Conservation (phyloP, 257 asterid genomes). For the Solanum commersonii region DNA sequence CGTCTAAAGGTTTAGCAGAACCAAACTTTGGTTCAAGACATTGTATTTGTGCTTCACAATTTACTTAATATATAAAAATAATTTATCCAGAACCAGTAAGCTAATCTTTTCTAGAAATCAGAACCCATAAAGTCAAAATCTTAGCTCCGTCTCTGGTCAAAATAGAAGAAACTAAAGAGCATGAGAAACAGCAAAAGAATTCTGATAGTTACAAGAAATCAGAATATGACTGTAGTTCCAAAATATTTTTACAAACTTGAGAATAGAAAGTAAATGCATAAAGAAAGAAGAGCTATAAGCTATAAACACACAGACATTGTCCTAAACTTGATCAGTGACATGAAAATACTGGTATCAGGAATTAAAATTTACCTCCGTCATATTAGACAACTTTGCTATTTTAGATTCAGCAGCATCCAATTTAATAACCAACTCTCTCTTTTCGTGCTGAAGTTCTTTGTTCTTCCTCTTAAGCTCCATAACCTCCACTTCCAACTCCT, state of each 20-base stretch:
- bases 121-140: neutral
- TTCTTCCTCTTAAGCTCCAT: conserved; percentile 88
- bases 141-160: neutral
- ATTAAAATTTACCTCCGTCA: conserved; percentile 62
- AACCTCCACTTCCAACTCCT: conserved; percentile 77
- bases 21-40: neutral
- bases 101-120: neutral
- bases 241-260: neutral
- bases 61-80: neutral
- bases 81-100: neutral
- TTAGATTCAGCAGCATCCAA: conserved; percentile 66
- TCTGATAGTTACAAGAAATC: neutral
- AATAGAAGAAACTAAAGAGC: neutral
- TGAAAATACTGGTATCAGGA: neutral
- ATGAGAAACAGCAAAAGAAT: neutral
- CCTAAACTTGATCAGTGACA: neutral
- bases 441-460: conserved; percentile 90
- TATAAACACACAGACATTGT: neutral
- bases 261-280: neutral
- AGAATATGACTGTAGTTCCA: neutral
- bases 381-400: conserved; percentile 61
- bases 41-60: neutral
- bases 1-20: neutral
- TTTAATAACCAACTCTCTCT: conserved; percentile 69
- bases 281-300: neutral